A percentile compares a stretch with the other conserved stretches of the same genome.
phyloP scores from a whole-genome alignment of 2,329 filamentous ascomycete genomes.

The Fusarium nisikadoi region DNA sequence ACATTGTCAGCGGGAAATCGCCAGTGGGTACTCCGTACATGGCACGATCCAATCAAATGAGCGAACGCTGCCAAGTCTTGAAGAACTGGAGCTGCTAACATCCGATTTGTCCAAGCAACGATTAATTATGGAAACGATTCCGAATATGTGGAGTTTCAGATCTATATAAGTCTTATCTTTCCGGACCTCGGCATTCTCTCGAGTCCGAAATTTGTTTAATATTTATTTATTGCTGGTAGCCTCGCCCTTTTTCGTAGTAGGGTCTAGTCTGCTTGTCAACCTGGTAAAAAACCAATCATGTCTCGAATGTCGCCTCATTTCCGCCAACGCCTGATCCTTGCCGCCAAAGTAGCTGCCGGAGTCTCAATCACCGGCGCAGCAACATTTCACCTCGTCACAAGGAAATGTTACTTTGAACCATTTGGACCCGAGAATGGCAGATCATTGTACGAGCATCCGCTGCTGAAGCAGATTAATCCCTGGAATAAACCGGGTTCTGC shows the following conservation, averaged over 20 bases:
- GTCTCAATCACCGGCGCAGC: conserved; percentile 1
- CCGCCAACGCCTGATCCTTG: not conserved
- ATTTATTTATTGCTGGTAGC: not conserved
- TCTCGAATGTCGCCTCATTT: not conserved
- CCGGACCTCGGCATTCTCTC: not conserved
- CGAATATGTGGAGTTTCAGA: not conserved
- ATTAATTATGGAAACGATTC: not conserved
- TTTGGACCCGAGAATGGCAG: conserved; percentile 18
- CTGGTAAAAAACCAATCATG: not conserved
- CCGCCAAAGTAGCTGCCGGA: not conserved
- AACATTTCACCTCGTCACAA: conserved; percentile 28
- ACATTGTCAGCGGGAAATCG: not conserved
- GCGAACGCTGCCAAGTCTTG: not conserved
- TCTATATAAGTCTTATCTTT: not conserved
- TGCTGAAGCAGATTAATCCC: conserved; percentile 31
- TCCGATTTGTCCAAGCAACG: not conserved
- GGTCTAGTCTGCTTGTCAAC: not conserved
- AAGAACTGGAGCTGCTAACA: not conserved
- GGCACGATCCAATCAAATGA: not conserved
- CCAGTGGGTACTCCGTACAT: rapidly evolving
- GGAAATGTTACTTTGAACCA: conserved; percentile 36
- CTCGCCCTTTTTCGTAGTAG: not conserved
- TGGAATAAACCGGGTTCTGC: conserved; percentile 33
- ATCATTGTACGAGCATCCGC: conserved; percentile 17
- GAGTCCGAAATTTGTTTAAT: not conserved